phyloP scores from a whole-genome alignment of 1,284 basidiomycete species.

The Bjerkandera adusta region DNA sequence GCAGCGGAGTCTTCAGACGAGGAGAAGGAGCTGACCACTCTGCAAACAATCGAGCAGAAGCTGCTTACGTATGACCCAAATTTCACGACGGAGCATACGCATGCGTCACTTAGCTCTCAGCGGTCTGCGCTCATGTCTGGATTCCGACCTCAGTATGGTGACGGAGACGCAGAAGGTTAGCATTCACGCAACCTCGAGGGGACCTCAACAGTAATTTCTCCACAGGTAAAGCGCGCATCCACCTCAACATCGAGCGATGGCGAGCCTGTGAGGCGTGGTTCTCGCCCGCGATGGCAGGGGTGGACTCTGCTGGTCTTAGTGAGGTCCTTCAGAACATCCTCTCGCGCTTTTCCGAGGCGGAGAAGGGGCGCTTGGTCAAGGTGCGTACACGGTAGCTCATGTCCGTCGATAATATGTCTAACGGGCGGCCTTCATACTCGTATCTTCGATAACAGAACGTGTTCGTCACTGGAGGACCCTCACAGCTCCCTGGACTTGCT shows the following conservation, averaged over 20 bases:
- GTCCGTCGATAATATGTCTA: not conserved
- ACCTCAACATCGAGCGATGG: slow-evolving; percentile 93
- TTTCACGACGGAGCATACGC: slow-evolving; percentile 83
- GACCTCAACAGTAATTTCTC: not conserved
- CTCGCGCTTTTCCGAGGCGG: slow-evolving; percentile 70
- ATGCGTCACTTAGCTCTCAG: slow-evolving; percentile 72
- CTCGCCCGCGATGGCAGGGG: slow-evolving; percentile 89
- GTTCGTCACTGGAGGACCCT: slow-evolving; percentile 87
- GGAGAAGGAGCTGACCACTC: slow-evolving; percentile 82
- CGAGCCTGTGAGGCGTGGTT: slow-evolving; percentile 94
- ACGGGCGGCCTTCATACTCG: not conserved
- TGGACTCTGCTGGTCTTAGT: slow-evolving; percentile 92
- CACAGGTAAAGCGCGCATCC: slow-evolving; percentile 70
- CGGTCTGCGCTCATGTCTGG: slow-evolving; percentile 85
- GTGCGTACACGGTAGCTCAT: slow-evolving; percentile 15
- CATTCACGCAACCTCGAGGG: not conserved
- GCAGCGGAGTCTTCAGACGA: slow-evolving; percentile 92
- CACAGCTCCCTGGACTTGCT: slow-evolving; percentile 71
- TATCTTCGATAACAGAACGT: slow-evolving; percentile 59
- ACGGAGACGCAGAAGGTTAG: slow-evolving; percentile 68
- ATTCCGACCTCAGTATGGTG: slow-evolving; percentile 73
- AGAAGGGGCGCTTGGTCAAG: slow-evolving; percentile 41
- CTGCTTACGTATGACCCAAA: slow-evolving; percentile 82
- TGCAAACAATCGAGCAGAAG: slow-evolving; percentile 79
- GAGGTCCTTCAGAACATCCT: slow-evolving; percentile 90